phyloP scores from a whole-genome alignment of 73 alveolate species.

The Uronychia setigera region DNA sequence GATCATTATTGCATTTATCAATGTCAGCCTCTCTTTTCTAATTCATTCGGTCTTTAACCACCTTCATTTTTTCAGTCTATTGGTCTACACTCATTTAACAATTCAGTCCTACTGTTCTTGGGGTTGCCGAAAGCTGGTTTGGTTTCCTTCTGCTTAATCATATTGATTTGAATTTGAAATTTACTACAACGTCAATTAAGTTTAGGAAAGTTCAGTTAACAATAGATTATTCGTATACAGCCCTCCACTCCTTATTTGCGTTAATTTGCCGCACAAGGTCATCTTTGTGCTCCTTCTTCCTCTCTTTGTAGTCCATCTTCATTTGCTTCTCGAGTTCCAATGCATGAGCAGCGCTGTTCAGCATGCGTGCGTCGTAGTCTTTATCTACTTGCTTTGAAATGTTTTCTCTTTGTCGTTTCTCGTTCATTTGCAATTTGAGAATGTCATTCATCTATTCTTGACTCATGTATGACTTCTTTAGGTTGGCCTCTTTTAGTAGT shows the following conservation, averaged over 20 bases:
- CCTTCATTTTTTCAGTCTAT: conserved; percentile 29
- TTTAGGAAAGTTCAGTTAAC: too few relatives aligned
- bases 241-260: too few relatives aligned
- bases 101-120: not conserved
- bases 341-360: too few relatives aligned
- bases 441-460: not conserved
- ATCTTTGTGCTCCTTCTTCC: too few relatives aligned
- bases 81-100: not conserved
- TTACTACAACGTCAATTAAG: too few relatives aligned
- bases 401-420: not conserved
- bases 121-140: not conserved
- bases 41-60: conserved; percentile 50
- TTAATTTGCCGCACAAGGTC: too few relatives aligned
- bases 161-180: not conserved
- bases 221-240: too few relatives aligned
- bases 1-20: conserved; percentile 65
- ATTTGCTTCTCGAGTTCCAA: too few relatives aligned
- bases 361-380: too few relatives aligned
- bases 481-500: not conserved
- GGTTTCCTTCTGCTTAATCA: not conserved
- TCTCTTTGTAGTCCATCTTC: too few relatives aligned
- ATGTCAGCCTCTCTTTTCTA: conserved; percentile 60
- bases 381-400: too few relatives aligned
- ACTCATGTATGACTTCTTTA: not conserved
- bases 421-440: not conserved